Conservation (phyloP, 768 basidiomycete genomes). For the Hygrophorus russula region DNA sequence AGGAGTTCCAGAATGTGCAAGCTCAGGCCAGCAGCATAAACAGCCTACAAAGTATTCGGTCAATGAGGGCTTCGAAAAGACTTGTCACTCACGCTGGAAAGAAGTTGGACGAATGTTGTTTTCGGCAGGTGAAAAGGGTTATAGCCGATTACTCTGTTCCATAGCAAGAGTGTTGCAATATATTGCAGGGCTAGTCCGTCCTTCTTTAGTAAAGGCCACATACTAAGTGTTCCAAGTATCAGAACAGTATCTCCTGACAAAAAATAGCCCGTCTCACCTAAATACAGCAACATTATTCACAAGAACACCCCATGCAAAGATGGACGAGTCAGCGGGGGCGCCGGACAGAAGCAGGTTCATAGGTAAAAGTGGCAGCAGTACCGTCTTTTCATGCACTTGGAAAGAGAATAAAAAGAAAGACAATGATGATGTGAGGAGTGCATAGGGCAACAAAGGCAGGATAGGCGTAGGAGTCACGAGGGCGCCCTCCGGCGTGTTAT, state of each 20-base stretch:
- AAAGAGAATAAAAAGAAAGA: constrained; percentile 96
- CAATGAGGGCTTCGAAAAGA: constrained; percentile 1
- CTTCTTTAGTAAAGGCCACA: constrained; percentile 82
- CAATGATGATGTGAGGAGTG: constrained; percentile 70
- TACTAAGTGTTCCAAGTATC: constrained; percentile 35
- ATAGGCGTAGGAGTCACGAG: constrained; percentile 30
- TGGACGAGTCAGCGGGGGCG: constrained; percentile 38
- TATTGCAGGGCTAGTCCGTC: constrained; percentile 77
- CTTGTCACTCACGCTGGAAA: constrained; percentile 37
- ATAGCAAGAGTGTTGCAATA: constrained; percentile 51
- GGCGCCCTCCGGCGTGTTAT: constrained; percentile 6
- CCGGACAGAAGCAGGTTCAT: constrained; percentile 64
- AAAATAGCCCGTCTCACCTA: constrained; percentile 41
- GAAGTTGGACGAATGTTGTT: constrained; percentile 37
- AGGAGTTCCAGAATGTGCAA: constrained; percentile 59
- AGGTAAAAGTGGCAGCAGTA: constrained; percentile 78
- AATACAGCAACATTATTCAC: constrained; percentile 81
- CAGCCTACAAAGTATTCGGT: constrained; percentile 25
- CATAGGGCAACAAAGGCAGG: constrained; percentile 65
- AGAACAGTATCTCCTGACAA: background rate
- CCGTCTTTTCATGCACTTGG: constrained; percentile 93
- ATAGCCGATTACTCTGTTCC: constrained; percentile 79
- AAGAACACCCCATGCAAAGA: constrained; percentile 61
- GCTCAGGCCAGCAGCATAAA: constrained; percentile 40
- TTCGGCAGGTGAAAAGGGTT: constrained; percentile 43